Evolutionary conservation across 116 monocot genomes (phyloP), one percentile per base, ranked within the genome.

Genomic region (Trichopus zeylanicus): DNA sequence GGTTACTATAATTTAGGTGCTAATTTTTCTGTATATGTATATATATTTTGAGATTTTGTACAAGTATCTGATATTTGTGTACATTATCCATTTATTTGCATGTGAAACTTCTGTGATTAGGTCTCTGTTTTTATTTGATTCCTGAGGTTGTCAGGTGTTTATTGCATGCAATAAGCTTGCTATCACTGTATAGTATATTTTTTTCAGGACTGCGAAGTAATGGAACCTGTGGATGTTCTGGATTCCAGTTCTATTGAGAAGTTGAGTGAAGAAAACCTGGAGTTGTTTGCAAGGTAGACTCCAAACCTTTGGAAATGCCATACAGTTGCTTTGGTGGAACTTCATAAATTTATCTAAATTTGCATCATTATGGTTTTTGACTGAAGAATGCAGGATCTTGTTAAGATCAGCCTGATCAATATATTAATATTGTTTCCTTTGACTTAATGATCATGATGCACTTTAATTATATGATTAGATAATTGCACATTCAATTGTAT

Each of bases 211-310:
- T 34, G 23, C 25, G 69, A 65, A 48, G 74, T 65, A 57, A 29
- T 35, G 20, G 66, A 62, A 20, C 23, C 57, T 51, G 7, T 28
- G 13, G 69, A 74, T 64, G 38, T 65, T 22, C 25, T 30, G 18
- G 72, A 77, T 61, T 48, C 75, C 7, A 62, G 21, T 62, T 67
- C 60, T 26, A 64, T 86, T 65, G 69, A 75, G 49, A 77, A 79
- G 46, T 6, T 91, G 56, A 68, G 72, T 59, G 86, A 83, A 72
- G 80, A 91, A 65, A 91, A 86, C 51, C 57, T 83, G 23, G 42
- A 57, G 27, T 62, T 91, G 54, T 83, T 86, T 24, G 55, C 56
- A 49, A 79, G 84, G 84, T 85, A 79, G 26, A 25, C 15, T 12
- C 28, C 29, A 15, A 25, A 30, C 22, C 39, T 31, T 37, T 27